Percentiles rank a stretch among this genome's conserved stretches.
Evolutionary conservation across 176 grass and related monocot genomes (phyloP).

Genomic region (Zoysia pacifica): DNA sequence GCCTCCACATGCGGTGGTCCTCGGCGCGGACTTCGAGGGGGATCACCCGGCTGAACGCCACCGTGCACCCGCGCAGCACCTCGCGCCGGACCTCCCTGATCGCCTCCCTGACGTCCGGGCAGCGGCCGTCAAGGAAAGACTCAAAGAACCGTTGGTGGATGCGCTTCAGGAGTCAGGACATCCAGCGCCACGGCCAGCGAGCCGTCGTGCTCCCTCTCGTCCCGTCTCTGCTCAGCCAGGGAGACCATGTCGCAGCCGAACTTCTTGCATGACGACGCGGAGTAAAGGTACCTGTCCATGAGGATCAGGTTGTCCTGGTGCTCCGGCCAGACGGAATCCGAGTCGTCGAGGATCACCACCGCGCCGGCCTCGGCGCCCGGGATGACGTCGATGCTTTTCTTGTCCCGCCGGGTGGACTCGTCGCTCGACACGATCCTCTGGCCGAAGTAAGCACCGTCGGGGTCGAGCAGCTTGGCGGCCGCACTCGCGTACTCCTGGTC

Average conservation of each 20-base stretch:
- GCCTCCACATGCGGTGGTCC: slow-evolving; percentile 49
- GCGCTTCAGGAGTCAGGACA: slow-evolving; percentile 55
- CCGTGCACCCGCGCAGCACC: slow-evolving; percentile 60
- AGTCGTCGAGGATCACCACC: slow-evolving; percentile 72
- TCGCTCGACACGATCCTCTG: slow-evolving; percentile 51
- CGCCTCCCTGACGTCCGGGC: slow-evolving; percentile 16
- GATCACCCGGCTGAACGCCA: slow-evolving; percentile 57
- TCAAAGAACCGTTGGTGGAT: slow-evolving; percentile 58
- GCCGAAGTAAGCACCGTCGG: slow-evolving; percentile 54
- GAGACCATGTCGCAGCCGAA: slow-evolving; percentile 31
- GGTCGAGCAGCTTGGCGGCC: slow-evolving; percentile 59
- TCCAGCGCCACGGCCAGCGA: slow-evolving; percentile 53
- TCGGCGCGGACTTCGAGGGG: slow-evolving; percentile 6
- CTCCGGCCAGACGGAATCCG: slow-evolving; percentile 53
- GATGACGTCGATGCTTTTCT: slow-evolving; percentile 66
- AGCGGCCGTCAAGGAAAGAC: slow-evolving; percentile 15
- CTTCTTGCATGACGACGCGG: slow-evolving; percentile 42
- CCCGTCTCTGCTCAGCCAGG: slow-evolving; percentile 49
- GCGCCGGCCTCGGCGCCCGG: slow-evolving; percentile 42
- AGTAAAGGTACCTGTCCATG: too few relatives aligned
- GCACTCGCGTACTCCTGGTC: slow-evolving; percentile 46
- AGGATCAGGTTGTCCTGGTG: slow-evolving; percentile 63
- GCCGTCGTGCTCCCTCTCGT: slow-evolving; percentile 63
- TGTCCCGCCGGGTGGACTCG: slow-evolving; percentile 43
- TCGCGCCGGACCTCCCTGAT: slow-evolving; percentile 12